Evolutionary conservation across 2,329 filamentous ascomycete genomes (phyloP), one percentile per base, ranked within the genome.

Genomic region (Aspergillus flavus): DNA sequence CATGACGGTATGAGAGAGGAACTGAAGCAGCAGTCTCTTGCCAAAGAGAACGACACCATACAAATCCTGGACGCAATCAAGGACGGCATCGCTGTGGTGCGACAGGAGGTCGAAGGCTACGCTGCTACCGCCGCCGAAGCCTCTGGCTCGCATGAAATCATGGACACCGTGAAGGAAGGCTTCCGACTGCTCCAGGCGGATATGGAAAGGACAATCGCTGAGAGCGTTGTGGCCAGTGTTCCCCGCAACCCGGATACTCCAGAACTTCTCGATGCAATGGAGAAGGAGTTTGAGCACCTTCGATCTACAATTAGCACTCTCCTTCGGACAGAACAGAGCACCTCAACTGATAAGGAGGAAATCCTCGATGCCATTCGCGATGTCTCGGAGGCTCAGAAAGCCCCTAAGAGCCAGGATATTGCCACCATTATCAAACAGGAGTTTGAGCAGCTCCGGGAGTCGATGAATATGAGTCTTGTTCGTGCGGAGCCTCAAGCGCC

Each of bases 11-110:
- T 90, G 82, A 87, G 86, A 62, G 80, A 81, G 6, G 87, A 89
- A 69, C 87, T 90, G 75, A 93, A 94, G 75, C 87, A 94, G 70
- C 94, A 93, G 69, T 89, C 92, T 23, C 87, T 91, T 3, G 89
- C 91, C 65, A 92, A 89, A 69, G 92, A 91, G 46, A 86, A 89
- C 62, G 92, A 95, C 73, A 94, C 93, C 0, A 93, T 97, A 75
- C 92, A 97, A 75, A 89, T 96, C 14, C 83, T 97, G 5, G 92
- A 95, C 75, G 91, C 93, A 0, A 89, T 96, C 50, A 94, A 93
- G 69, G 92, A 96, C 73, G 93, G 93, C 0, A 84, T 97, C 16
- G 93, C 96, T 69, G 89, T 87, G 68, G 85, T 98, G 7, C 89
- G 93, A 12, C 80, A 83, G 14, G 91, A 96, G 63, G 91, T 98